Base-by-base conservation (phyloP, 2,329 filamentous ascomycete genomes). In the Pseudopyrenochaeta lycopersici region DNA sequence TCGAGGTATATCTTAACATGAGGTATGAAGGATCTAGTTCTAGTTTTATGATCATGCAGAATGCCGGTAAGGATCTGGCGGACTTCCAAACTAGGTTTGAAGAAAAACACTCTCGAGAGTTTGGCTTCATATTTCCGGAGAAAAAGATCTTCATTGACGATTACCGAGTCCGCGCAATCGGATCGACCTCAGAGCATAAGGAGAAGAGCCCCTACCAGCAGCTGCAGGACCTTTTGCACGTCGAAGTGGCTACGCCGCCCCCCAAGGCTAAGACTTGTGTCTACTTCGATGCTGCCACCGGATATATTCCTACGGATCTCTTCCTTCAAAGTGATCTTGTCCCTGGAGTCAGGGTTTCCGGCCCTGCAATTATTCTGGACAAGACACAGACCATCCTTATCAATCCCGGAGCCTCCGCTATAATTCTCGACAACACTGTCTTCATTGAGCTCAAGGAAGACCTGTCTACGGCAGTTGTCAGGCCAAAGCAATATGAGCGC, bases 351-450 rank as follows among this genome's bases (percentile, higher is more conserved):
- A 27, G 9, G 23, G 9, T 27, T 27, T 9, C 23, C 38, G 92
- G 92, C 0, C 92, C 92, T 1, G 91, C 91, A 1, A 89, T 96
- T 76, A 81, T 96, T 46, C 90, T 91, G 1, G 92, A 92, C 68
- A 88, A 88, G 12, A 92, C 90, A 1, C 92, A 96, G 75, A 97
- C 92, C 0, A 93, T 97, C 57, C 90, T 97, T 0, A 86, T 97
- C 5, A 89, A 89, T 0, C 92, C 92, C 0, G 84, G 84, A 23
- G 85, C 90, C 1, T 84, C 85, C 14, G 92, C 92, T 91, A 92
- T 0, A 84, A 82, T 96, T 27, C 85, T 95, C 11, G 84, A 90
- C 60, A 95, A 91, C 0, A 92, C 96, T 66, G 90, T 96, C 10
- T 83, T 97, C 89, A 0, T 35, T 35, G 32, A 35, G 12, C 32